A percentile compares a stretch with the other conserved stretches of the same genome.
Conservation (phyloP, 2,329 filamentous ascomycete genomes). For the Cladosporium phlei region DNA sequence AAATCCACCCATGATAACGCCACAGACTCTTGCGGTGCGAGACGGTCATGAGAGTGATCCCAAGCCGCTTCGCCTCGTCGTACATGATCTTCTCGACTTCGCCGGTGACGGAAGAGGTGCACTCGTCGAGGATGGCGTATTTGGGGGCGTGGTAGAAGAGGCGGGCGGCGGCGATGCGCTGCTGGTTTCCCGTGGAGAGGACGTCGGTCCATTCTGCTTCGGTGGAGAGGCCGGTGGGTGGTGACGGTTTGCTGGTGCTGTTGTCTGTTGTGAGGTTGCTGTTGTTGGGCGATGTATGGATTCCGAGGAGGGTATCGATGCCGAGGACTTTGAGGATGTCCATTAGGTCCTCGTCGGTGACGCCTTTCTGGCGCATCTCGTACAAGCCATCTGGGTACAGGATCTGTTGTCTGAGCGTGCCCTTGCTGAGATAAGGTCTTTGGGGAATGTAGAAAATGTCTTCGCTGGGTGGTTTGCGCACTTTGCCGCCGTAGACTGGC, state of each 20-base stretch:
- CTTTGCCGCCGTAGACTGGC: conserved; percentile 94
- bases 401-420: conserved; percentile 90
- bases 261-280: conserved; percentile 13
- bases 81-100: conserved; percentile 97
- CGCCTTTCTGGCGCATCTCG: conserved; percentile 78
- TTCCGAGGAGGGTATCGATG: conserved; percentile 74
- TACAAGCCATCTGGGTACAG: conserved; percentile 89
- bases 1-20: conserved; percentile 91
- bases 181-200: conserved; percentile 85
- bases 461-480: conserved; percentile 83
- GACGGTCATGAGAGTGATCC: conserved; percentile 95
- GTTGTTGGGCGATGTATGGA: conserved; percentile 44
- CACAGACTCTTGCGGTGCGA: conserved; percentile 85
- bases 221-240: conserved; percentile 71
- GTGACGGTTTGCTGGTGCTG: too few relatives aligned
- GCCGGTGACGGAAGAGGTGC: conserved; percentile 89
- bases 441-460: conserved; percentile 99
- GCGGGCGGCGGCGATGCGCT: conserved; percentile 92
- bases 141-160: conserved; percentile 89
- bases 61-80: conserved; percentile 84
- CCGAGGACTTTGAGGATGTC: conserved; percentile 73
- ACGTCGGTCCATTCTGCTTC: conserved; percentile 97
- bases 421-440: conserved; percentile 84
- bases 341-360: conserved; percentile 76
- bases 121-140: conserved; percentile 96